Conservation (phyloP, 1,284 basidiomycete species). For the Cutaneotrichosporon daszewskae region DNA sequence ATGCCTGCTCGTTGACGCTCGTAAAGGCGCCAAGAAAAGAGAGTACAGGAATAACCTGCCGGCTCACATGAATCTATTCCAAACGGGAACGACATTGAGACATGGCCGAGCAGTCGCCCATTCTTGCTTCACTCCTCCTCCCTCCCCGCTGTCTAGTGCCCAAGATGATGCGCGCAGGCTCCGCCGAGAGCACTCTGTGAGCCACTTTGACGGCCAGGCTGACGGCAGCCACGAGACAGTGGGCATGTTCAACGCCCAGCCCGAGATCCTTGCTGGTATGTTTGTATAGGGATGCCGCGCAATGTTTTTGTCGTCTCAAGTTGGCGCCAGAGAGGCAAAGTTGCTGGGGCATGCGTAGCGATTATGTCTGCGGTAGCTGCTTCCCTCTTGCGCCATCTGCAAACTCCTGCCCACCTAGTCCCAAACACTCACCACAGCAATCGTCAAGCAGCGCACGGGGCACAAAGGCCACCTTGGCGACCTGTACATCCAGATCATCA, state of each 20-base stretch:
- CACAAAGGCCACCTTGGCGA: conserved; percentile 28
- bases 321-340: neutral
- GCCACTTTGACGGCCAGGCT: neutral
- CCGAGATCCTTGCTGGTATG: conserved; percentile 31
- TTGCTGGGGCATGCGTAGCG: neutral
- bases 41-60: no score
- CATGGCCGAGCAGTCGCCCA: no score
- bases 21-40: no score
- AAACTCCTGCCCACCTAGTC: neutral
- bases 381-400: neutral
- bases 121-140: no score
- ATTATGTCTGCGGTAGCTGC: neutral
- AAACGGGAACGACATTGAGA: no score
- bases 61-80: no score
- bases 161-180: no score
- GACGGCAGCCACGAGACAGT: conserved; percentile 10
- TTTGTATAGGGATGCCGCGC: neutral
- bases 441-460: conserved; percentile 25
- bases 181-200: no score
- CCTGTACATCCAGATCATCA: conserved; percentile 24
- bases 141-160: no score
- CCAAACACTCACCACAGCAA: conserved; percentile 14
- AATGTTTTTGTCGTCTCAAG: neutral
- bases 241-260: conserved; percentile 23
- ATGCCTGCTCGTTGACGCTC: no score